phyloP scores from a whole-genome alignment of 75 land plant species.

The Ceratopteris richardii region DNA sequence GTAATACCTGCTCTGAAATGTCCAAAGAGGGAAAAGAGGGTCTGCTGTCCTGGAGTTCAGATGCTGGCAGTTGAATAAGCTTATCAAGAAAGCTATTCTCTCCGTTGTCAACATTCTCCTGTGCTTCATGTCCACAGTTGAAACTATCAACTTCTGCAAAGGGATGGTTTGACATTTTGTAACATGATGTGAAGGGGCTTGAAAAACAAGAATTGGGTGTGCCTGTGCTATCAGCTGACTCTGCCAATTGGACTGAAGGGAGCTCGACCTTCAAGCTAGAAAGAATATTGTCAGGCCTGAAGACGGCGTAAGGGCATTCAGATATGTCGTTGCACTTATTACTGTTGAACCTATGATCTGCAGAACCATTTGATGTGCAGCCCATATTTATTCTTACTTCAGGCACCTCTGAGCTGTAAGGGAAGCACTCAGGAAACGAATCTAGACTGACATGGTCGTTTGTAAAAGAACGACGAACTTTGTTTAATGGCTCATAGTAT shows the following conservation, averaged over 20 bases:
- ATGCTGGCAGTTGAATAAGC: not conserved
- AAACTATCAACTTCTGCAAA: constrained; percentile 14
- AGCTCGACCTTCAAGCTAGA: constrained; percentile 82
- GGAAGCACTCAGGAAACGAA: not conserved
- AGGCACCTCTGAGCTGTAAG: not conserved
- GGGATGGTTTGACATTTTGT: constrained; percentile 3
- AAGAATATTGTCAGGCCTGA: constrained; percentile 4
- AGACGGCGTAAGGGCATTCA: not conserved
- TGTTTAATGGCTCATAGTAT: not conserved
- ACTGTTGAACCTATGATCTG: constrained; percentile 3
- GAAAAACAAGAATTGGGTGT: constrained; percentile 26
- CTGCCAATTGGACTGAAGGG: constrained; percentile 98
- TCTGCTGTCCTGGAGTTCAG: too few relatives aligned
- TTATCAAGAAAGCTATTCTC: not conserved
- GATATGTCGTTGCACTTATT: not conserved
- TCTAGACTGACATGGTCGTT: not conserved
- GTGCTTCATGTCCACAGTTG: not conserved
- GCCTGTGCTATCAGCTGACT: constrained; percentile 42
- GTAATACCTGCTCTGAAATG: too few relatives aligned
- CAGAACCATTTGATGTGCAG: not conserved
- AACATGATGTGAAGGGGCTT: constrained; percentile 13
- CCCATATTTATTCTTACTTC: not conserved
- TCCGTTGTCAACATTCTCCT: not conserved
- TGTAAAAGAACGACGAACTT: not conserved
- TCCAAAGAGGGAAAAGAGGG: too few relatives aligned